Evolutionary conservation across 345 rosid species (phyloP).

Genomic region (Schrenkiella parvula): DNA sequence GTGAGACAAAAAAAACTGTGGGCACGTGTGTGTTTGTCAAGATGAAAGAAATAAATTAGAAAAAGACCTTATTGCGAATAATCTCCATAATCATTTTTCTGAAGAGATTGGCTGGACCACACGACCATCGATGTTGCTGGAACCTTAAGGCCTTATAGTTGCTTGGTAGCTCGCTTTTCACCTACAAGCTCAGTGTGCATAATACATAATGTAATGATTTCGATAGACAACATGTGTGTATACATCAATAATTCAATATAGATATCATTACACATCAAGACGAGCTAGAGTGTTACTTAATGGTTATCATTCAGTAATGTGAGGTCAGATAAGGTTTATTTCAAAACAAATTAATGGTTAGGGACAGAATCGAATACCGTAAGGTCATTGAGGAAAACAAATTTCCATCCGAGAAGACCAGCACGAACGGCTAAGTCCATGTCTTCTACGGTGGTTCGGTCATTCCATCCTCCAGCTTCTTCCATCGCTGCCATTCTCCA

Average conservation of each 20-base stretch:
- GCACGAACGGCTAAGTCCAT: slow-evolving; percentile 97
- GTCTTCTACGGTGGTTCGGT: slow-evolving; percentile 93
- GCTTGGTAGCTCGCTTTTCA: slow-evolving; percentile 58
- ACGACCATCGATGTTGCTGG: slow-evolving; percentile 67
- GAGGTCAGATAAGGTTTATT: neutral
- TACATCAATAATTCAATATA: neutral
- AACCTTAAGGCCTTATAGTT: slow-evolving; percentile 45
- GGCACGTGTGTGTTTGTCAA: neutral
- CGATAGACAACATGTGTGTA: neutral
- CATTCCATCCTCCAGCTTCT: slow-evolving; percentile 99
- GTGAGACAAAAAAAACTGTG: neutral
- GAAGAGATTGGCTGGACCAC: slow-evolving; percentile 65
- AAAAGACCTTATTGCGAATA: slow-evolving; percentile 41
- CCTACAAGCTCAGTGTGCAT: slow-evolving; percentile 31
- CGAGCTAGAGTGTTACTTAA: neutral
- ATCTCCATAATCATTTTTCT: slow-evolving; percentile 49
- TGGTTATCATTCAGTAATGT: neutral
- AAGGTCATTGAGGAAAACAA: slow-evolving; percentile 81
- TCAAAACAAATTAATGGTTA: neutral
- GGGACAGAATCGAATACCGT: slow-evolving; percentile 41
- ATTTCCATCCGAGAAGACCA: slow-evolving; percentile 96
- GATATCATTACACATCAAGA: neutral
- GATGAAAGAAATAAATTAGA: neutral
- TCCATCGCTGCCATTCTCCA: slow-evolving; percentile 94
- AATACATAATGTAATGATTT: neutral